These are phyloP conservation scores for Hanseniaspora occidentalis DNA, from an alignment of 805 yeast species.

Conservation along the genomic window DNA sequence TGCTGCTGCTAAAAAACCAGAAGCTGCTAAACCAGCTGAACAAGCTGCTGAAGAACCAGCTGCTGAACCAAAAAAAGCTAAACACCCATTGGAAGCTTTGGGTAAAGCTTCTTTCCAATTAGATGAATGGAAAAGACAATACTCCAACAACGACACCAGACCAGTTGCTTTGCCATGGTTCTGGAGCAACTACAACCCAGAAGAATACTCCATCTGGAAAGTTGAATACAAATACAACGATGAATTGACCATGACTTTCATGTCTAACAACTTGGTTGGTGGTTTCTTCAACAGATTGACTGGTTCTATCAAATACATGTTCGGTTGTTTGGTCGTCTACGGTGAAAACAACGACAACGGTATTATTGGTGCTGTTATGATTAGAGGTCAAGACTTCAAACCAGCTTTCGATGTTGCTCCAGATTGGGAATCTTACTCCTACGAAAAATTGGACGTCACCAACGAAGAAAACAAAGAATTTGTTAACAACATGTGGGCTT, in stretches of 20 bases:
- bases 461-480: conserved; percentile 67
- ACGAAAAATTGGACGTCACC: conserved; percentile 71
- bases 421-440: conserved; percentile 92
- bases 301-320: conserved; percentile 81
- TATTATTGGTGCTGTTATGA: conserved; percentile 86
- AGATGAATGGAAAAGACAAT: conserved; percentile 89
- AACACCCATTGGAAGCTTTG: conserved; percentile 80
- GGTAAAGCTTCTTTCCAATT: conserved; percentile 52
- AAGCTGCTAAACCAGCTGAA: conserved; percentile 19
- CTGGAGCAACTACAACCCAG: conserved; percentile 86
- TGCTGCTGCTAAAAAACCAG: conserved; percentile 31
- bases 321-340: conserved; percentile 82
- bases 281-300: conserved; percentile 92
- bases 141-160: conserved; percentile 95
- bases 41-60: conserved; percentile 8
- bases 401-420: conserved; percentile 99
- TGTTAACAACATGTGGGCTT: conserved; percentile 87
- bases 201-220: conserved; percentile 89
- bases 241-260: conserved; percentile 88
- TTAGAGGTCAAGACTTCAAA: conserved; percentile 82
- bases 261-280: conserved; percentile 95
- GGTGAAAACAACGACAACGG: conserved; percentile 98
- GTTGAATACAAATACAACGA: conserved; percentile 94
- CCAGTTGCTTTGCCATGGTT: conserved; percentile 87
- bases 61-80: conserved; percentile 55